Evolutionary conservation across 2,329 filamentous ascomycete species (phyloP).

Genomic region (Paecilomyces fulvus): DNA sequence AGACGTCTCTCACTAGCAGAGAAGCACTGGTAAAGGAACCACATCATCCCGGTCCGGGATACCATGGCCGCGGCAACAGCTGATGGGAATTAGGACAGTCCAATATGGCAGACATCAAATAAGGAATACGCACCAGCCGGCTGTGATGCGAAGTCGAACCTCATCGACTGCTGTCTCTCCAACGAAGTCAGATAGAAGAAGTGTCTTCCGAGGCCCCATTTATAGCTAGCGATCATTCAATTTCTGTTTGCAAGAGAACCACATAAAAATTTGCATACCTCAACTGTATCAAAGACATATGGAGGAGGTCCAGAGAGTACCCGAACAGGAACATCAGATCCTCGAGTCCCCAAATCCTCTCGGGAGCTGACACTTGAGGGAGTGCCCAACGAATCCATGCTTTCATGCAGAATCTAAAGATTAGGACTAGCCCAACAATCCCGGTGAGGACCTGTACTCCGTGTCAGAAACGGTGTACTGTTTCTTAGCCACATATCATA

Average conservation of each 20-base stretch:
- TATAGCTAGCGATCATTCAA: conserved; percentile 10
- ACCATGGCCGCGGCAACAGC: conserved; percentile 26
- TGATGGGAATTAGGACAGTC: conserved; percentile 12
- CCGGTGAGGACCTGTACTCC: conserved; percentile 8
- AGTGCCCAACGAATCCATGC: conserved; percentile 24
- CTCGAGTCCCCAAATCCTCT: conserved; percentile 25
- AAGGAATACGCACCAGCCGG: conserved; percentile 9
- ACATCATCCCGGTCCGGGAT: conserved; percentile 29
- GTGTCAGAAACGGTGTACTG: not conserved
- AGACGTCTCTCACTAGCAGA: conserved; percentile 20
- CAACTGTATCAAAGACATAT: conserved; percentile 23
- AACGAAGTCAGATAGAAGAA: conserved; percentile 19
- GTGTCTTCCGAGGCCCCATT: conserved; percentile 25
- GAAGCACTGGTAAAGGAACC: conserved; percentile 28
- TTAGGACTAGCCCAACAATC: conserved; percentile 10
- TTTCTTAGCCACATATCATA: not conserved
- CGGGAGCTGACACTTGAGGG: conserved; percentile 22
- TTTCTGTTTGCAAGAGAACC: not conserved
- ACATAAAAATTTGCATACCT: conserved; percentile 14
- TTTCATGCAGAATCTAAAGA: conserved; percentile 15
- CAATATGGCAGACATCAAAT: not conserved
- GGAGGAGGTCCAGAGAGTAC: conserved; percentile 22
- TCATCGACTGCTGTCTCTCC: conserved; percentile 20
- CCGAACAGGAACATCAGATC: conserved; percentile 22
- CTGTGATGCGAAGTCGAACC: conserved; percentile 18